A percentile compares a stretch with the other conserved stretches of the same genome.
Conservation (phyloP, 2,329 filamentous ascomycete genomes). For the Coniella vitis region DNA sequence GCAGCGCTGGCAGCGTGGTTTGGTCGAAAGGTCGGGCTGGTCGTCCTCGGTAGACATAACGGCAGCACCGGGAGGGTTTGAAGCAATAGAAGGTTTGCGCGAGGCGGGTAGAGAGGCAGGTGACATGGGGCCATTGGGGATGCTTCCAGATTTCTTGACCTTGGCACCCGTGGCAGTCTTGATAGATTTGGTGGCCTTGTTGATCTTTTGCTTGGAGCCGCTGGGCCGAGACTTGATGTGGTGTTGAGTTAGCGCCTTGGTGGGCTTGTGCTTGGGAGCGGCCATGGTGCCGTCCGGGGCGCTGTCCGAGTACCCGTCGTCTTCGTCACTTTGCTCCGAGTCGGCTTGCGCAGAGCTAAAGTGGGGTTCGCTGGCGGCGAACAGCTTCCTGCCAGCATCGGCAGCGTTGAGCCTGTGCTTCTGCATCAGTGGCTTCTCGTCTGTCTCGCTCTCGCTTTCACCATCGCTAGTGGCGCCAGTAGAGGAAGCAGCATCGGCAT, state of each 20-base stretch:
- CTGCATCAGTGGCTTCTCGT: constrained; percentile 52
- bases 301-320: constrained; percentile 45
- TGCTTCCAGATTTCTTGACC: constrained; percentile 43
- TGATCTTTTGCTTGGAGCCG: constrained; percentile 32
- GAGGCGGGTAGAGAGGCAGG: constrained; percentile 63
- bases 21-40: constrained; percentile 84
- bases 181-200: constrained; percentile 31
- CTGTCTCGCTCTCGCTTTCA: constrained; percentile 57
- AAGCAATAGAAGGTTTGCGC: constrained; percentile 69
- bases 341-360: constrained; percentile 37
- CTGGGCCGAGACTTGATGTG: constrained; percentile 33
- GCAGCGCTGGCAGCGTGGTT: constrained; percentile 95
- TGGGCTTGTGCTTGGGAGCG: constrained; percentile 34
- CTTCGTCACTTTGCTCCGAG: constrained; percentile 49
- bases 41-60: constrained; percentile 65
- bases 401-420: constrained; percentile 48
- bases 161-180: constrained; percentile 34
- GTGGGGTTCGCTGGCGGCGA: constrained; percentile 46
- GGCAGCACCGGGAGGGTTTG: constrained; percentile 33
- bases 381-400: constrained; percentile 39
- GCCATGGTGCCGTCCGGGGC: constrained; percentile 31
- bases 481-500: constrained; percentile 77
- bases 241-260: constrained; percentile 27
- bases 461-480: constrained; percentile 77
- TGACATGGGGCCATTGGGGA: constrained; percentile 43